Evolutionary conservation across 2,329 filamentous ascomycete genomes (phyloP).

Genomic region (Parascedosporium putredinis): DNA sequence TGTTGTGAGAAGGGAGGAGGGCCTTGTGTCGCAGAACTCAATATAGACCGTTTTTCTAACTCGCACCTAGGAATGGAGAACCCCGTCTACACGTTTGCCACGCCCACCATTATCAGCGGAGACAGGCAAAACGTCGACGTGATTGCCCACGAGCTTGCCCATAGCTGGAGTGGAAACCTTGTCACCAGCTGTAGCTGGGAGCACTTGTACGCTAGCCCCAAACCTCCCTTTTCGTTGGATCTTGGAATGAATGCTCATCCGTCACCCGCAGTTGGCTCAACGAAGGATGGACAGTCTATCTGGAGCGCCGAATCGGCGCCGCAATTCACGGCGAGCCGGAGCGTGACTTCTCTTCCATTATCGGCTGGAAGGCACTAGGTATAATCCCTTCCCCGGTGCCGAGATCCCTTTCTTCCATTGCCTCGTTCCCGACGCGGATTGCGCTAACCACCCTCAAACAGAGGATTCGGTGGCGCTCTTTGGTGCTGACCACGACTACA

Average conservation of each 20-base stretch:
- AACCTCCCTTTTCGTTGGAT: not conserved
- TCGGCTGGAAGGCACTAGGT: constrained; percentile 83
- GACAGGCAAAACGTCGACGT: constrained; percentile 90
- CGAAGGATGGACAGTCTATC: constrained; percentile 87
- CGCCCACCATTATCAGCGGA: constrained; percentile 85
- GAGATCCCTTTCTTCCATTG: too few relatives aligned
- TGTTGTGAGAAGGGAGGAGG: constrained; percentile 13
- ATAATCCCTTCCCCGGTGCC: too few relatives aligned
- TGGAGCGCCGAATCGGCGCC: constrained; percentile 75
- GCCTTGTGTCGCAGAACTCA: too few relatives aligned
- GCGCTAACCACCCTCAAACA: constrained; percentile 17
- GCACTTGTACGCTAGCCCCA: constrained; percentile 48
- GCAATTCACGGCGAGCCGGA: constrained; percentile 72
- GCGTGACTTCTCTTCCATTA: constrained; percentile 89
- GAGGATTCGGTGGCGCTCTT: constrained; percentile 70
- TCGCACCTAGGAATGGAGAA: constrained; percentile 64
- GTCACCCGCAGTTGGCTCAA: constrained; percentile 46
- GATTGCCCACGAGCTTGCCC: constrained; percentile 73
- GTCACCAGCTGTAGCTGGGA: constrained; percentile 74
- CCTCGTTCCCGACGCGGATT: too few relatives aligned
- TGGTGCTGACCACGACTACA: constrained; percentile 82
- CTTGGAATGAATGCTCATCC: not conserved
- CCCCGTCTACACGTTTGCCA: constrained; percentile 89
- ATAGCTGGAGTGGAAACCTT: constrained; percentile 82
- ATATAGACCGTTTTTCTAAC: constrained; percentile 8